Evolutionary conservation across 768 basidiomycete species (phyloP), one percentile per base, ranked within the genome.

Genomic region (Albatrellus ellisii): DNA sequence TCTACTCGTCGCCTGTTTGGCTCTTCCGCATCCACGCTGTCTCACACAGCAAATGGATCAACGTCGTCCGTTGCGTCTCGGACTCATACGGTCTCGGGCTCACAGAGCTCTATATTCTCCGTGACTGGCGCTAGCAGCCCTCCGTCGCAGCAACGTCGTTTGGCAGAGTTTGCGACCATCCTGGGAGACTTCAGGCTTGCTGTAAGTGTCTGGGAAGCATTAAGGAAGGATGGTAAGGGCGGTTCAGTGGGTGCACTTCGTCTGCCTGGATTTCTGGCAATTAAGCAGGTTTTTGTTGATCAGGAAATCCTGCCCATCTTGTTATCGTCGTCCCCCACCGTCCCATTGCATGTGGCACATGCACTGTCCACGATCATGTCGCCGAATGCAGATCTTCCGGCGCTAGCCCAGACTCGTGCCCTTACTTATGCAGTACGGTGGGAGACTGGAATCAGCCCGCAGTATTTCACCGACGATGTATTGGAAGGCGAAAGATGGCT

Each of bases 131-230:
- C 46, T 14, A 25, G 35, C 8, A 24, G 46, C 9, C 42, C 72
- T 6, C 75, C 75, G 6, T 68, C 78, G 4, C 86, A 82, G 52
- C 77, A 81, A 48, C 72, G 90, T 34, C 77, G 94, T n/a, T 65
- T 98, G 3, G 95, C 91, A 8, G 95, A 99, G 59, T 92, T 98
- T 62, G 79, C 89, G 7, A 95, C 95, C 15, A 75, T 92, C 45
- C 62, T 98, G 2, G 84, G 90, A 3, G 95, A 99, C 59, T 77
- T 78, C 57, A 89, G 86, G 51, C 68, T 92, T 25, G 94, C 92
- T 0, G 65, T 73, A 2, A 61, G 63, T 6, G 75, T 91, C 3
- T 98, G 92, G 84, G 95, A 97, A 56, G 66, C 79, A 3, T 56
- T 90, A 26, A 68, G 87, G 37, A 90, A 90, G 56, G 92, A 97